phyloP scores from a whole-genome alignment of 1,284 basidiomycete species.

The Sporisorium scitamineum region DNA sequence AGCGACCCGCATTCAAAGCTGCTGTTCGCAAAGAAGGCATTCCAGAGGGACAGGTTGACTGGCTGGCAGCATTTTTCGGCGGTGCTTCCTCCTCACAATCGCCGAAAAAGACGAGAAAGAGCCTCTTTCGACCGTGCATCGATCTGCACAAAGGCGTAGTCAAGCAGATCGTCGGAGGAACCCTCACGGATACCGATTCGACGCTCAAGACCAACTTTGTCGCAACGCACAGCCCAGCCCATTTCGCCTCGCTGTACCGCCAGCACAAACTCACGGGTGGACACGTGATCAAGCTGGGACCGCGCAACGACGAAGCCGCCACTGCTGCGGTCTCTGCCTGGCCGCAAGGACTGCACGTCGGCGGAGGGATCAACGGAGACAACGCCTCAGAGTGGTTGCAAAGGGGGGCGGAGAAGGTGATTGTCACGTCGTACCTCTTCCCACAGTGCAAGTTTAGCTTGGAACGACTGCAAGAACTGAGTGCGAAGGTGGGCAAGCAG shows the following conservation, averaged over 20 bases:
- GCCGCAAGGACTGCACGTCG: conserved; percentile 86
- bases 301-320: conserved; percentile 86
- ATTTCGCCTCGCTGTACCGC: conserved; percentile 85
- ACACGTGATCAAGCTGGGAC: conserved; percentile 96
- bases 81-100: not conserved
- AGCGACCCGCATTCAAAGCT: conserved; percentile 23
- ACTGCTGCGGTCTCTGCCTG: conserved; percentile 83
- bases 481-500: conserved; percentile 82
- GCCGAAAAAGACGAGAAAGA: conserved; percentile 24
- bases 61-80: conserved; percentile 22
- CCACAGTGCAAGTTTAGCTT: conserved; percentile 83
- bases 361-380: conserved; percentile 86
- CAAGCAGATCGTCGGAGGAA: conserved; percentile 98
- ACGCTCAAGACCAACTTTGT: conserved; percentile 91
- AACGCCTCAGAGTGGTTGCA: conserved; percentile 90
- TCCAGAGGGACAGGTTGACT: conserved; percentile 18
- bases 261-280: conserved; percentile 81
- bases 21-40: conserved; percentile 31
- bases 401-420: conserved; percentile 93
- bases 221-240: conserved; percentile 81
- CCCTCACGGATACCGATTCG: conserved; percentile 73
- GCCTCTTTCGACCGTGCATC: conserved; percentile 90
- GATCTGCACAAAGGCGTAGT: conserved; percentile 84
- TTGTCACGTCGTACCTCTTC: conserved; percentile 96
- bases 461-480: conserved; percentile 78